A percentile compares a stretch with the other conserved stretches of the same genome.
phyloP scores from a whole-genome alignment of 2,329 filamentous ascomycete genomes.

The Aspergillus awamori region DNA sequence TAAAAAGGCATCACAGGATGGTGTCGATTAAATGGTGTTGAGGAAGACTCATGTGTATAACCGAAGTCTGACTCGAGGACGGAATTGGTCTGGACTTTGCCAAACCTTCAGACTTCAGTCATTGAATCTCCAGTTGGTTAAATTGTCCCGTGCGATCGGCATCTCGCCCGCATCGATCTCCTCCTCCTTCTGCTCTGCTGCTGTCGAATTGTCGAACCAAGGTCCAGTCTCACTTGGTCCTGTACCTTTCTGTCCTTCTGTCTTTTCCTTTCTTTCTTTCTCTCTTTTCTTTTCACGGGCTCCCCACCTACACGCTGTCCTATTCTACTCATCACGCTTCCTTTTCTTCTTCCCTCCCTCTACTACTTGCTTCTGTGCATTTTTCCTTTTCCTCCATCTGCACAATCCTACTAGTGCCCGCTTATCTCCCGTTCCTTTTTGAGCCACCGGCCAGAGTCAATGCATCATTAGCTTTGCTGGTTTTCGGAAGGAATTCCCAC shows the following conservation, averaged over 20 bases:
- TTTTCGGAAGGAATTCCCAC: conserved; percentile 6
- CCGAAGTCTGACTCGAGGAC: neutral
- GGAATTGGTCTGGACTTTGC: neutral
- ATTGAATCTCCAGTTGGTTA: conserved; percentile 6
- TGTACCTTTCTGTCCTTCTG: conserved; percentile 9
- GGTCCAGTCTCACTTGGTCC: neutral
- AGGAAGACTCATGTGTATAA: too few relatives aligned
- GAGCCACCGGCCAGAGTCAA: neutral
- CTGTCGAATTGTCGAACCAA: conserved; percentile 1
- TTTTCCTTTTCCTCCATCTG: neutral
- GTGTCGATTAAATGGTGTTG: too few relatives aligned
- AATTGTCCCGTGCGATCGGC: conserved; percentile 17
- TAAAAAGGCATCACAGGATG: too few relatives aligned
- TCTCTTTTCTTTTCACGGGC: conserved; percentile 10
- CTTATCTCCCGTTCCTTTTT: neutral
- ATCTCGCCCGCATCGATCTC: conserved; percentile 9
- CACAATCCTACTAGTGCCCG: neutral
- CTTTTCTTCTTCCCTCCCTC: neutral
- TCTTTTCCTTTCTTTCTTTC: conserved; percentile 14
- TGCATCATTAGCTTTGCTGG: conserved; percentile 4
- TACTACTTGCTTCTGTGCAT: neutral
- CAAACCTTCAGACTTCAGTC: neutral
- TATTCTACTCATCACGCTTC: conserved; percentile 1
- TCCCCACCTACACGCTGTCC: conserved; percentile 1
- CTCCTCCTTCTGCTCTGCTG: conserved; percentile 1